Base-by-base conservation (phyloP, 1,284 basidiomycete genomes). In the Heterobasidion parviporum region DNA sequence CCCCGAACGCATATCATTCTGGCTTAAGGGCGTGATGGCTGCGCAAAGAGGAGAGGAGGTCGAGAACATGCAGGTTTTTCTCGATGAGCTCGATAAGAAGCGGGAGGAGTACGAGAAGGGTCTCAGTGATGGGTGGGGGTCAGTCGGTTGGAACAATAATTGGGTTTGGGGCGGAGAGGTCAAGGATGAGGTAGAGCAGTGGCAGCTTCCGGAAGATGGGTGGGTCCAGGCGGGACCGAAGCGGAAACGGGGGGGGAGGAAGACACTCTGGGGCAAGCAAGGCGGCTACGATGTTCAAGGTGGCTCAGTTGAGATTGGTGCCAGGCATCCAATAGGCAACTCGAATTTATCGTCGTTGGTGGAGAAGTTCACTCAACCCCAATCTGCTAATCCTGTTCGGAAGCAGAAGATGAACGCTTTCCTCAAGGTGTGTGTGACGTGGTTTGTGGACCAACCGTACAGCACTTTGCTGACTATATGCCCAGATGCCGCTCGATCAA, bases 401-500 rank as follows among this genome's bases (percentile, higher is more conserved):
- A 76, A 69, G 53, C 64, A 63, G 55, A 60, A 69, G 52, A 77
- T 85, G 76, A 73, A 80, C 57, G 26, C 58, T 10, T 84, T 84
- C 61, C 79, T 71, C 52, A 69, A 79, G 66, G 83, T 81, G 57
- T 36, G 74, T 66, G 26, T 26, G 26, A 5, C 26, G 26, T 33
- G 32, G 8, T 47, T 49, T 49, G 20, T 15, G 41, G 50, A 44
- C 55, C 15, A 26, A 38, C 38, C 53, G 41, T 38, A 26, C 12
- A 26, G 20, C 52, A 57, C 2, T 38, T 61, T 48, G 26, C 26
- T 54, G 80, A 61, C 33, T n/a, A 16, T 45, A 58, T 15, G 12
- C 52, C 6, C 56, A 83, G 82, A 75, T 83, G 72, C 67, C 80
- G 0, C 77, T 80, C 2, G 66, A 79, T 18, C 71, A 79, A 50